phyloP scores from a whole-genome alignment of 805 yeast genomes.

The Barnettozyma populi region DNA sequence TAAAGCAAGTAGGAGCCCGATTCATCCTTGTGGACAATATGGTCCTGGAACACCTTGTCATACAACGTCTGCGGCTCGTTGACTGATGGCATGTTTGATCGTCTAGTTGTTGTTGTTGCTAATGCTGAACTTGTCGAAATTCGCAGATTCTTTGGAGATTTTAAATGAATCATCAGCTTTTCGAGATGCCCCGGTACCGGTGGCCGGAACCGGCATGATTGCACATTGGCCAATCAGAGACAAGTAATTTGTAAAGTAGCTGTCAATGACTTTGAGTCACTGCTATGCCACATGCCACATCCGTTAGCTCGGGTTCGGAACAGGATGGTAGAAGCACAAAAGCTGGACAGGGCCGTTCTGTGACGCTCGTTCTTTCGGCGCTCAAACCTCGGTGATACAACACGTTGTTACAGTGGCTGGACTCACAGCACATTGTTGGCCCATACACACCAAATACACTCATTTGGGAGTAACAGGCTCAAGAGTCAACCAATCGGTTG shows the following conservation, averaged over 20 bases:
- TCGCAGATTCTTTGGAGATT: background rate
- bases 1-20: conserved; percentile 82
- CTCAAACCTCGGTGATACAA: too few relatives aligned
- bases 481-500: too few relatives aligned
- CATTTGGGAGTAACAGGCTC: too few relatives aligned
- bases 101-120: background rate
- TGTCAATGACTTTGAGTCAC: background rate
- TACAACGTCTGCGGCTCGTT: conserved; percentile 67
- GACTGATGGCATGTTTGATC: conserved; percentile 24
- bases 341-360: background rate
- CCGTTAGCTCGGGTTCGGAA: background rate
- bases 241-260: background rate
- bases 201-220: background rate
- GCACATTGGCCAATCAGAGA: background rate
- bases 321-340: background rate
- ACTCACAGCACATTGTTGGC: too few relatives aligned
- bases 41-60: conserved; percentile 95
- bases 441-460: too few relatives aligned
- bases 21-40: conserved; percentile 84
- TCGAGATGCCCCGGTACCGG: background rate
- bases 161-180: background rate
- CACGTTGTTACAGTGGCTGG: too few relatives aligned
- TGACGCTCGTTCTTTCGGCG: background rate
- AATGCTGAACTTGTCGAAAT: background rate
- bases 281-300: background rate